Evolutionary conservation across 2,329 filamentous ascomycete species (phyloP).

Genomic region (Blastomyces gilchristii): DNA sequence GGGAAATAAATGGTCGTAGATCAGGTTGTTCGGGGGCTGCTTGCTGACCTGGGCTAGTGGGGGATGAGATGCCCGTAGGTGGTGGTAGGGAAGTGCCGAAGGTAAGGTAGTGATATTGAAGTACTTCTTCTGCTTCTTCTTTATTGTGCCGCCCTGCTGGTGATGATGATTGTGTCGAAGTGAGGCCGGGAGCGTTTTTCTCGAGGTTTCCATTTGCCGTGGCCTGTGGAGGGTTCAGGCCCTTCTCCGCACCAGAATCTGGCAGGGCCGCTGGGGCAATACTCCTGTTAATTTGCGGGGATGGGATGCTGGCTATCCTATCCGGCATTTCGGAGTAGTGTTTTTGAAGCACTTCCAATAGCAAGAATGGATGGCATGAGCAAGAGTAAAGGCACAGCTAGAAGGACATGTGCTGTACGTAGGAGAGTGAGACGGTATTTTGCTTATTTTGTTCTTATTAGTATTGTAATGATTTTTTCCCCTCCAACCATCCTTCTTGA

Average conservation of each 20-base stretch:
- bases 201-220: neutral
- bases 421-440: neutral
- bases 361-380: neutral
- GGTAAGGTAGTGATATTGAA: constrained; percentile 51
- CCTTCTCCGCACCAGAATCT: neutral
- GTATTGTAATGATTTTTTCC: neutral
- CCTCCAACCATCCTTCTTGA: no score
- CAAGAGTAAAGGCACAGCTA: no score
- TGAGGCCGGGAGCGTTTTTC: neutral
- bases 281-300: neutral
- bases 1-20: constrained; percentile 56
- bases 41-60: constrained; percentile 24
- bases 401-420: neutral
- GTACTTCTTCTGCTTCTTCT: constrained; percentile 29
- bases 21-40: constrained; percentile 52
- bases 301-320: neutral
- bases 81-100: constrained; percentile 51
- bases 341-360: neutral
- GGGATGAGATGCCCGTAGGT: constrained; percentile 25
- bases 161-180: neutral
- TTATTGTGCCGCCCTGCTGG: neutral
- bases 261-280: neutral
- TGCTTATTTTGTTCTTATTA: neutral
- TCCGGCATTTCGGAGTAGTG: neutral
- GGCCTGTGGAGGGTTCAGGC: neutral